These are phyloP conservation scores for Arthroderma uncinatum DNA, from an alignment of 2,329 filamentous ascomycete species.

Conservation along the genomic window DNA sequence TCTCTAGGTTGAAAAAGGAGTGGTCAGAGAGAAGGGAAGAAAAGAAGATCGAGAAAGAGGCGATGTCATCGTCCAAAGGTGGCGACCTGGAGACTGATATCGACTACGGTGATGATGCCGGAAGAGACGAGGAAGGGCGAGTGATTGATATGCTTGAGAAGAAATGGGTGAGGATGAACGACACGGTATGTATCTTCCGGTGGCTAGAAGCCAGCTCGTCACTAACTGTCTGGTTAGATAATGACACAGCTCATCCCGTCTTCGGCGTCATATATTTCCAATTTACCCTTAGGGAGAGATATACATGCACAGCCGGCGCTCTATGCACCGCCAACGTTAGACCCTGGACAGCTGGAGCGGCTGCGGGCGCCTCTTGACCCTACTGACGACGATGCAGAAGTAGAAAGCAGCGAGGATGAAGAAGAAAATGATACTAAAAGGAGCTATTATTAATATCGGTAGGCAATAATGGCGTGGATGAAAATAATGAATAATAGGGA, in stretches of 20 bases:
- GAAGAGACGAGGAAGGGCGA: constrained; percentile 69
- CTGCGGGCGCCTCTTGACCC: constrained; percentile 12
- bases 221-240: constrained; percentile 44
- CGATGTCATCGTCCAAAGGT: constrained; percentile 27
- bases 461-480: too few species aligned
- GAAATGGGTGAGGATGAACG: constrained; percentile 89
- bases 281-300: constrained; percentile 79
- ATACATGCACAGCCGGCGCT: constrained; percentile 58
- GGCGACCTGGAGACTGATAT: constrained; percentile 25
- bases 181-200: constrained; percentile 55
- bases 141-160: constrained; percentile 76
- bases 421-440: not conserved
- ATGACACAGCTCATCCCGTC: constrained; percentile 69
- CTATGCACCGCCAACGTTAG: constrained; percentile 56
- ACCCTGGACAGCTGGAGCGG: constrained; percentile 47
- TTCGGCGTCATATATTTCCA: constrained; percentile 57
- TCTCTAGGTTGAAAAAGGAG: constrained; percentile 56
- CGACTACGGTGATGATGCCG: constrained; percentile 60
- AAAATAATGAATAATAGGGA: not conserved
- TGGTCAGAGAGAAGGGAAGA: constrained; percentile 71
- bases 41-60: constrained; percentile 59
- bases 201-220: too few species aligned
- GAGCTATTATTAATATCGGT: not conserved
- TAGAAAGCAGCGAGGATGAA: constrained; percentile 10
- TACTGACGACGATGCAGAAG: not conserved